Evolutionary conservation across 805 yeast species (phyloP).

Genomic region (Maudiozyma saulgeensis): DNA sequence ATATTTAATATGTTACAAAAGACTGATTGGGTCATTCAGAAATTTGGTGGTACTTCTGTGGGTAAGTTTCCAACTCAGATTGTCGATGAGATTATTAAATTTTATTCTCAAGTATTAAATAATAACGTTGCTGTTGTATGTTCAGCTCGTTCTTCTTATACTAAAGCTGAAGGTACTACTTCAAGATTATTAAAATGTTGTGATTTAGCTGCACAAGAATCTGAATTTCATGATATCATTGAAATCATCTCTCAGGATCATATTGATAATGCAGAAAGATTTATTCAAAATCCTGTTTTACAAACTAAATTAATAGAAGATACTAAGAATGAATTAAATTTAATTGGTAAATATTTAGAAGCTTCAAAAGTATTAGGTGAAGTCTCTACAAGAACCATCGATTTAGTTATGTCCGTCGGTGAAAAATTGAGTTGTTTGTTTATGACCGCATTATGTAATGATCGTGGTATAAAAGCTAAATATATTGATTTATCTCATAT

Average conservation of each 20-base stretch:
- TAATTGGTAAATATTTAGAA: constrained; percentile 59
- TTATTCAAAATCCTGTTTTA: constrained; percentile 39
- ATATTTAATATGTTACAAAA: constrained; percentile 5
- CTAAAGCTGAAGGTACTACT: constrained; percentile 93
- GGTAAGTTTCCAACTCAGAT: constrained; percentile 88
- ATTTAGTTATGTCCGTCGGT: constrained; percentile 85
- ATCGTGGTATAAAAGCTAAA: constrained; percentile 65
- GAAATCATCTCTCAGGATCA: constrained; percentile 73
- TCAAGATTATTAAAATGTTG: constrained; percentile 79
- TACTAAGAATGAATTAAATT: constrained; percentile 55
- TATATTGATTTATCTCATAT: constrained; percentile 73
- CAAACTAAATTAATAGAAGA: constrained; percentile 46
- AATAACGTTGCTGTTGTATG: constrained; percentile 87
- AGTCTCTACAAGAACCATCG: constrained; percentile 78
- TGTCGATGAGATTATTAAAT: constrained; percentile 73
- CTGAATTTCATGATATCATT: constrained; percentile 49
- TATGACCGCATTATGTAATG: constrained; percentile 78
- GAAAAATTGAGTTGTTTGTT: constrained; percentile 86
- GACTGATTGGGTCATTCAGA: constrained; percentile 70
- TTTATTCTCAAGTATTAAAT: constrained; percentile 36
- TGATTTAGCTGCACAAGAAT: constrained; percentile 55
- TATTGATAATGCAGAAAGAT: constrained; percentile 52
- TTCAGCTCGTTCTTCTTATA: constrained; percentile 84
- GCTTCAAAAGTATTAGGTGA: constrained; percentile 92
- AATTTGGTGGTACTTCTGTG: constrained; percentile 95